Percentiles rank a stretch among this genome's conserved stretches.
Conservation (phyloP, 2,329 filamentous ascomycete genomes). For the Xylogone sp. region DNA sequence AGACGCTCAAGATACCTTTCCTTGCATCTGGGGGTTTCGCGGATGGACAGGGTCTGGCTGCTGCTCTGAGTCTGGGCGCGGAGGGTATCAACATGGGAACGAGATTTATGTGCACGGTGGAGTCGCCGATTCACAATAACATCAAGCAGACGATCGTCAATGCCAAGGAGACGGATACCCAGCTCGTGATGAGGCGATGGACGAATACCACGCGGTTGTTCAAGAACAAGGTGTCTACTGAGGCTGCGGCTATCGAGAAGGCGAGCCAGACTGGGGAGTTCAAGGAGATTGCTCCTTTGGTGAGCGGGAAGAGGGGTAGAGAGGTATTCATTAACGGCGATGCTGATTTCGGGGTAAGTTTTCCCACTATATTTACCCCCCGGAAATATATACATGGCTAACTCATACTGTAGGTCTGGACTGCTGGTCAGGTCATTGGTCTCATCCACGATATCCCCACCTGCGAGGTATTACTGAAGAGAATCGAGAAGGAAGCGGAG, state of each 20-base stretch:
- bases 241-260: slow-evolving; percentile 78
- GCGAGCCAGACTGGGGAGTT: slow-evolving; percentile 86
- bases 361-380: too few species aligned
- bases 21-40: slow-evolving; percentile 96
- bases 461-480: slow-evolving; percentile 62
- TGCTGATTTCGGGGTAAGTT: slow-evolving; percentile 78
- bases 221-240: slow-evolving; percentile 81
- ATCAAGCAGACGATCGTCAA: slow-evolving; percentile 92
- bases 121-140: slow-evolving; percentile 87
- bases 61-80: slow-evolving; percentile 83
- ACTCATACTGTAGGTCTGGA: slow-evolving; percentile 70
- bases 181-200: slow-evolving; percentile 85
- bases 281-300: slow-evolving; percentile 77
- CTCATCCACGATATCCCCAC: slow-evolving; percentile 81
- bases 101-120: slow-evolving; percentile 92
- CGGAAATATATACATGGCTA: too few species aligned
- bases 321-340: slow-evolving; percentile 93
- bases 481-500: slow-evolving; percentile 76
- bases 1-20: slow-evolving; percentile 81
- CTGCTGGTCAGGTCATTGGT: slow-evolving; percentile 91
- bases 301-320: slow-evolving; percentile 86
- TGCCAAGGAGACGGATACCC: slow-evolving; percentile 86
- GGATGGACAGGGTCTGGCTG: slow-evolving; percentile 88
- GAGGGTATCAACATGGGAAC: slow-evolving; percentile 99
- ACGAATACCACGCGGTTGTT: slow-evolving; percentile 87